Percentiles rank a stretch among this genome's conserved stretches.
Conservation (phyloP, 2,329 filamentous ascomycete genomes). For the Aspergillus piperis region DNA sequence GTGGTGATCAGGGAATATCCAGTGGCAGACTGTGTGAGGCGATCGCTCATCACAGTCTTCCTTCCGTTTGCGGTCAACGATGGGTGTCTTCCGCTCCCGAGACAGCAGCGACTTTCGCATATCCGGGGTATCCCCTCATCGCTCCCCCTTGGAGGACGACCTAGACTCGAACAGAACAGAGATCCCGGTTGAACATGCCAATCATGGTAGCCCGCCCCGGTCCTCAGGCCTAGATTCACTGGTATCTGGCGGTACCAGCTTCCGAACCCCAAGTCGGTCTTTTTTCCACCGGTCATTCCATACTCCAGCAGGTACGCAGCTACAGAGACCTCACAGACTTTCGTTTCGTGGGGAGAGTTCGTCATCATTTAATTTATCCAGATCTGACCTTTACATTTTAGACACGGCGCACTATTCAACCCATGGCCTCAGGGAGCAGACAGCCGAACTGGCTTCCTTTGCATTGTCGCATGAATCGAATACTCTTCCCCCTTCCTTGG, state of each 20-base stretch:
- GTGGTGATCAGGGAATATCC: not conserved
- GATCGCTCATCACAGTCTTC: not conserved
- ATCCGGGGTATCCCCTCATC: constrained; percentile 27
- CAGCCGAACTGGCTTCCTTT: constrained; percentile 81
- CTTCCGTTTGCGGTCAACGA: constrained; percentile 10
- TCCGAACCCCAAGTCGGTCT: constrained; percentile 46
- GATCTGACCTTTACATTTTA: constrained; percentile 36
- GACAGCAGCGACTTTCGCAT: constrained; percentile 32
- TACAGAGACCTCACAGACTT: not conserved
- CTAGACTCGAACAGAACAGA: constrained; percentile 25
- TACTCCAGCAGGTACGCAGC: constrained; percentile 39
- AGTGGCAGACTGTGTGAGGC: not conserved
- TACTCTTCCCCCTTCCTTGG: constrained; percentile 31
- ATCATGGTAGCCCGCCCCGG: constrained; percentile 30
- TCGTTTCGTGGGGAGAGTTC: not conserved
- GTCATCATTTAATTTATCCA: not conserved
- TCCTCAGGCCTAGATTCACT: constrained; percentile 30
- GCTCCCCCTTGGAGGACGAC: constrained; percentile 24
- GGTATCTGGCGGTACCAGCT: constrained; percentile 34
- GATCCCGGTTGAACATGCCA: constrained; percentile 31
- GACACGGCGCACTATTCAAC: constrained; percentile 73
- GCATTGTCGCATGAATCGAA: constrained; percentile 60
- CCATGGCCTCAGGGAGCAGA: constrained; percentile 79
- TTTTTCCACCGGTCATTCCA: constrained; percentile 50
- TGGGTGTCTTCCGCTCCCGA: constrained; percentile 35